These are phyloP conservation scores for Helicostylum pulchrum DNA, from an alignment of 192 early-diverging fungal species.

Conservation along the genomic window DNA sequence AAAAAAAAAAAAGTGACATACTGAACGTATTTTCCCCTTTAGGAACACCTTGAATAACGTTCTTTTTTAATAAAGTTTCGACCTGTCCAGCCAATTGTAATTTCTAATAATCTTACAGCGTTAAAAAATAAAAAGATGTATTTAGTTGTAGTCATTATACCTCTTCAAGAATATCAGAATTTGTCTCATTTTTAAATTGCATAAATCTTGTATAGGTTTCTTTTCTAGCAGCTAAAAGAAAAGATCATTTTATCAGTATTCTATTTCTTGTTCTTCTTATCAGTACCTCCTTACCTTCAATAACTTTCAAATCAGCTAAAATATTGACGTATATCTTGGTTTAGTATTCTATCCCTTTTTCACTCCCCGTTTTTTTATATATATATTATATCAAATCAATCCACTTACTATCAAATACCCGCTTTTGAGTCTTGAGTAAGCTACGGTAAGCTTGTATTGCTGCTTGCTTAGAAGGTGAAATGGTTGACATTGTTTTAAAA, in stretches of 20 bases:
- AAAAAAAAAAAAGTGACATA: not conserved
- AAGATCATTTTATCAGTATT: not conserved
- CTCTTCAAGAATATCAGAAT: constrained; percentile 31
- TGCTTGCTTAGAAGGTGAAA: constrained; percentile 25
- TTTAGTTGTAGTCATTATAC: too few relatives aligned
- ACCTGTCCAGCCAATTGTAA: constrained; percentile 28
- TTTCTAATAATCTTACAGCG: constrained; percentile 7
- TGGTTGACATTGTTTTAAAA: not conserved
- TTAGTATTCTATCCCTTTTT: not conserved
- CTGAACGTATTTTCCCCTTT: constrained; percentile 21
- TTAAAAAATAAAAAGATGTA: too few relatives aligned
- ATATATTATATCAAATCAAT: not conserved
- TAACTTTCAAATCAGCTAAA: constrained; percentile 21
- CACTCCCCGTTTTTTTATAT: too few relatives aligned
- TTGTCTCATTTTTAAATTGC: constrained; percentile 29
- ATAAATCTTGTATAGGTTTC: constrained; percentile 30
- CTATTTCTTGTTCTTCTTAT: not conserved
- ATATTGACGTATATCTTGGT: too few relatives aligned
- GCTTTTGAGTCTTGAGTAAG: constrained; percentile 28
- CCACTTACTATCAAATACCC: constrained; percentile 28
- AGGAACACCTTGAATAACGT: constrained; percentile 27
- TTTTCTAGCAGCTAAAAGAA: constrained; percentile 25
- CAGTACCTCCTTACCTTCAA: constrained; percentile 18
- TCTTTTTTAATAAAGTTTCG: constrained; percentile 23
- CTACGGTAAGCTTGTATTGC: constrained; percentile 28